Evolutionary conservation across 192 early-diverging fungal species (phyloP), one percentile per base, ranked within the genome.

Genomic region (Mortierella hygrophila): DNA sequence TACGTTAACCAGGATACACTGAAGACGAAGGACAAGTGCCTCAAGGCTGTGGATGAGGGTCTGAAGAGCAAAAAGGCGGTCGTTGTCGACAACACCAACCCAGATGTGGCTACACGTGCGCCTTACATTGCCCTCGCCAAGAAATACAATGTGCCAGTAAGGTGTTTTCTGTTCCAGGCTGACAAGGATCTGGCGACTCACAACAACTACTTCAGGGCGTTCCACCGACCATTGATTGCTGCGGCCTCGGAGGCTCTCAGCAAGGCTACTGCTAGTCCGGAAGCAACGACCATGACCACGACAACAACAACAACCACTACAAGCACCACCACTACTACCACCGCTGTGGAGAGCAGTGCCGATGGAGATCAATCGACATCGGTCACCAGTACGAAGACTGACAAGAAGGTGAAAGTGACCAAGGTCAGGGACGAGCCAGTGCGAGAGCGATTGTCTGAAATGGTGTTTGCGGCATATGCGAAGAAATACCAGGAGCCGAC

Each of bases 71-170:
- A 92, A 6, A 88, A 90, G 47, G 84, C 88, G 2, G 94, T 95
- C 8, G 95, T 97, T 15, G 92, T 99, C 20, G 92, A 96, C 79
- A 97, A 97, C 83, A 99, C 97, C 6, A 99, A 97, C 75, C 92
- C 96, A 0, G 94, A 93, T 44, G 68, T 71, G 13, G 80, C 83
- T 7, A 88, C 94, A 1, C 92, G 98, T 6, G 86, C 83, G 41
- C 44, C 87, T 11, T 99, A 96, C 84, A 81, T 97, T 18, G 81
- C 76, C 0, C 68, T 95, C 9, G 97, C 97, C 6, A 90, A 90
- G 63, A 77, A 87, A 29, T 71, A 88, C 85, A 71, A 87, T 83
- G 88, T 95, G 74, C 91, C 92, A 26, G 79, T 92, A 49, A 88
- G 93, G 71, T 93, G 94, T 76, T 91, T 96, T 88, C 87, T 93